These are phyloP conservation scores for Alternaria burnsii DNA, from an alignment of 2,329 filamentous ascomycete genomes.

Conservation along the genomic window DNA sequence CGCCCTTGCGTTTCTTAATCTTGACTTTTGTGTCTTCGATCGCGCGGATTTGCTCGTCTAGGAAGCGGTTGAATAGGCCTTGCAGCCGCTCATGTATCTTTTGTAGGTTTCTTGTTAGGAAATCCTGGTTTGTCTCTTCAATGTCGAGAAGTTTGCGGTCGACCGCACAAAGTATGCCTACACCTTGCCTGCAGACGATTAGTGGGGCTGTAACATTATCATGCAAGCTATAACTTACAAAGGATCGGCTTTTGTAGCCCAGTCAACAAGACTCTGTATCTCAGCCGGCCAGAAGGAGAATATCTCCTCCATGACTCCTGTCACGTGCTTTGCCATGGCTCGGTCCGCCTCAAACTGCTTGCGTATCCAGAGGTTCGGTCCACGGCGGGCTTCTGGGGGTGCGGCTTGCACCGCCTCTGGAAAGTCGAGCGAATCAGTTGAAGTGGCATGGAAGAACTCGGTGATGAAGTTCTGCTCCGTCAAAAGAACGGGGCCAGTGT, in stretches of 20 bases:
- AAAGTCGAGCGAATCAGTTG: constrained; percentile 82
- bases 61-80: constrained; percentile 82
- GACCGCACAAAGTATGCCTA: constrained; percentile 82
- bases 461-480: constrained; percentile 97
- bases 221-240: constrained; percentile 65
- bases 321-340: constrained; percentile 81
- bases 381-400: constrained; percentile 72
- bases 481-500: constrained; percentile 81
- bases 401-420: constrained; percentile 76
- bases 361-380: constrained; percentile 75
- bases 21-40: constrained; percentile 99
- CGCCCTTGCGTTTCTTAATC: constrained; percentile 96
- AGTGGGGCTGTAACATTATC: constrained; percentile 11
- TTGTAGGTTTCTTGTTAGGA: constrained; percentile 79
- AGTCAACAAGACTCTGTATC: constrained; percentile 81
- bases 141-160: constrained; percentile 81
- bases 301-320: constrained; percentile 87
- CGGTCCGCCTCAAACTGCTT: constrained; percentile 89
- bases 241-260: constrained; percentile 81
- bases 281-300: constrained; percentile 84
- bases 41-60: constrained; percentile 92
- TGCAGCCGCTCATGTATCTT: constrained; percentile 79
- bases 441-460: constrained; percentile 97
- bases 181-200: constrained; percentile 73
- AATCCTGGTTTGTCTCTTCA: constrained; percentile 92